Evolutionary conservation across 176 grass and related monocot species (phyloP), one percentile per base, ranked within the genome.

Genomic region (Ensete glaucum): DNA sequence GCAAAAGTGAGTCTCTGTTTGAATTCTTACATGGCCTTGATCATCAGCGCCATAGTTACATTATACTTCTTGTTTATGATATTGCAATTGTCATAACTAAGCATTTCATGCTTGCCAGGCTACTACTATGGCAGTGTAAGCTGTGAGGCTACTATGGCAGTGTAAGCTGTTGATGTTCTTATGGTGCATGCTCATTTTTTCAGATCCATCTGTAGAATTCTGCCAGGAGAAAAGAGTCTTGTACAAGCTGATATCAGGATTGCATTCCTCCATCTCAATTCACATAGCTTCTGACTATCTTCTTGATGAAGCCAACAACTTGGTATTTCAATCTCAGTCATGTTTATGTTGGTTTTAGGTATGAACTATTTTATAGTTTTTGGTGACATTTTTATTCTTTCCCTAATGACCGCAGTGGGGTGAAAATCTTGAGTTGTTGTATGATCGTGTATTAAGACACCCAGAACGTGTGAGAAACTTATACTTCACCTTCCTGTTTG

Each of bases 211-310:
- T 48, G 88, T 80, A 82, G 88, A 95, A 78, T 71, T 94, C 57
- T 99, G 96, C 66, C 88, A 88, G 69, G 96, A 99, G 86, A 90
- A 95, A 83, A 99, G 89, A 83, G 88, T 85, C 14, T 52, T 99
- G 66, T 99, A 99, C 82, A 95, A 99, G 83, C 85, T 99, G 64
- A 99, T 99, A 74, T 95, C 96, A 52, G 91, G 96, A 52, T 65
- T 99, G 69, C 96, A 99, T 84, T 93, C 96, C 11, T 99, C 96
- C 64, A 99, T 99, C 82, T 91, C 96, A 78, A 83, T 95, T 69
- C 96, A 99, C 65, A 99, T 99, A 88, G 88, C 96, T 79, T 91
- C 86, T 77, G 96, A 89, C 79, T 99, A 95, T 86, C 88, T 88
- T 83, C 64, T 99, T 24, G 83, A 87, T 12, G 67, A 99, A 82